Percentiles rank a stretch among this genome's conserved stretches.
phyloP scores from a whole-genome alignment of 495 filamentous ascomycete species.

The Annulohypoxylon nitens region DNA sequence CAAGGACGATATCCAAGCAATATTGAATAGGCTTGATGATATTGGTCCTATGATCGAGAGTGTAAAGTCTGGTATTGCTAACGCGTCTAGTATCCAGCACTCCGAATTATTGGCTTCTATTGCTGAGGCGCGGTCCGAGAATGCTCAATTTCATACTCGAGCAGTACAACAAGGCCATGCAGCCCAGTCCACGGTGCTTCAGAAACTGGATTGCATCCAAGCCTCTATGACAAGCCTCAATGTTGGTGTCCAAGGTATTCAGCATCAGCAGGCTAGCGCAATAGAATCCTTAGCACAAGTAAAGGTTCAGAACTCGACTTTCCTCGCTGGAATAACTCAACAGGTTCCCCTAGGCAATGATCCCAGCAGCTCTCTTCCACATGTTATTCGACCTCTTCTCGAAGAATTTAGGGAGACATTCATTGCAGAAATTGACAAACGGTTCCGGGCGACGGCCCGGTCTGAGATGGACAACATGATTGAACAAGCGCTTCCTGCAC shows the following conservation, averaged over 20 bases:
- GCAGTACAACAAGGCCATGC: constrained; percentile 1
- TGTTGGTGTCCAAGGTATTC: constrained; percentile 7
- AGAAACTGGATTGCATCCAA: neutral
- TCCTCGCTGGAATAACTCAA: constrained; percentile 9
- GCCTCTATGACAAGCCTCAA: constrained; percentile 6
- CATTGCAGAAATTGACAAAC: constrained; percentile 14
- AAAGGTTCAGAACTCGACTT: constrained; percentile 26
- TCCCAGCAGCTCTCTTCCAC: neutral
- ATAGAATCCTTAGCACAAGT: constrained; percentile 24
- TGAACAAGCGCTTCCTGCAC: neutral
- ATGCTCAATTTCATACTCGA: constrained; percentile 8
- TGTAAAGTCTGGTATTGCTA: neutral
- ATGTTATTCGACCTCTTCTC: constrained; percentile 11
- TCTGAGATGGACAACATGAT: constrained; percentile 14
- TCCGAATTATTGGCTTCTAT: constrained; percentile 16
- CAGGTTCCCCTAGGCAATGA: constrained; percentile 3
- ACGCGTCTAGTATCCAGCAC: neutral
- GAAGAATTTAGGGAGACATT: constrained; percentile 26
- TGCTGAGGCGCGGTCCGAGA: constrained; percentile 6
- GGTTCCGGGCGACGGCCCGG: constrained; percentile 25
- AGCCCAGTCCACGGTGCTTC: neutral
- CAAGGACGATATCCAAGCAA: constrained; percentile 13
- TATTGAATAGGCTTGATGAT: constrained; percentile 4
- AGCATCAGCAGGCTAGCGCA: constrained; percentile 14
- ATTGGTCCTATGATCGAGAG: constrained; percentile 10